These are phyloP conservation scores for Glycine latifolia DNA, from an alignment of 306 rosid genomes.

Conservation along the genomic window DNA sequence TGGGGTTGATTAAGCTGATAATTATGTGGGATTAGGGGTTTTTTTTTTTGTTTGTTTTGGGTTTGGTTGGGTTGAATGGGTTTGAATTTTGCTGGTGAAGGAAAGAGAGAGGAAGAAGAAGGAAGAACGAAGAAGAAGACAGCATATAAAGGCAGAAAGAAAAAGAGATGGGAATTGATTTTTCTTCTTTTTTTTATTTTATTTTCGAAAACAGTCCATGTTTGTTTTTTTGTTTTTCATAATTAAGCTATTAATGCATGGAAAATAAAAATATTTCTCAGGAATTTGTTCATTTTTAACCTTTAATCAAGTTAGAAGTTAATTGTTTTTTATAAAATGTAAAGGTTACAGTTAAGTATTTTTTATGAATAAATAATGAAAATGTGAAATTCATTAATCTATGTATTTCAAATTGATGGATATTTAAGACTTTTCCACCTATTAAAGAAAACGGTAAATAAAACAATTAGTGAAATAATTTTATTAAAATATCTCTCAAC, in stretches of 20 bases:
- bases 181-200: not conserved
- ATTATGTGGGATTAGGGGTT: conserved; percentile 33
- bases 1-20: conserved; percentile 33
- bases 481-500: too few species aligned
- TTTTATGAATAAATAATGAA: too few species aligned
- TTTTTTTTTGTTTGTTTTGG: not conserved
- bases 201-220: not conserved
- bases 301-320: too few species aligned
- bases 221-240: too few species aligned
- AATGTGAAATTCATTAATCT: too few species aligned
- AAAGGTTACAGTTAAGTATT: too few species aligned
- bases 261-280: not conserved
- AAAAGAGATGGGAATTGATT: not conserved
- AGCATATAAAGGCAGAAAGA: not conserved
- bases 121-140: not conserved
- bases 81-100: conserved; percentile 18
- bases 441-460: too few species aligned
- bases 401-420: too few species aligned
- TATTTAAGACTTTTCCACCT: too few species aligned
- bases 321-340: too few species aligned
- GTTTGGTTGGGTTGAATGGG: conserved; percentile 26
- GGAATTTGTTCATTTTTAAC: not conserved
- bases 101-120: conserved; percentile 23
- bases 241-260: not conserved
- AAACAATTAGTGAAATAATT: too few species aligned